A percentile compares a stretch with the other conserved stretches of the same genome.
phyloP scores from a whole-genome alignment of 1,139 yeast species.

The Taphrina deformans region DNA sequence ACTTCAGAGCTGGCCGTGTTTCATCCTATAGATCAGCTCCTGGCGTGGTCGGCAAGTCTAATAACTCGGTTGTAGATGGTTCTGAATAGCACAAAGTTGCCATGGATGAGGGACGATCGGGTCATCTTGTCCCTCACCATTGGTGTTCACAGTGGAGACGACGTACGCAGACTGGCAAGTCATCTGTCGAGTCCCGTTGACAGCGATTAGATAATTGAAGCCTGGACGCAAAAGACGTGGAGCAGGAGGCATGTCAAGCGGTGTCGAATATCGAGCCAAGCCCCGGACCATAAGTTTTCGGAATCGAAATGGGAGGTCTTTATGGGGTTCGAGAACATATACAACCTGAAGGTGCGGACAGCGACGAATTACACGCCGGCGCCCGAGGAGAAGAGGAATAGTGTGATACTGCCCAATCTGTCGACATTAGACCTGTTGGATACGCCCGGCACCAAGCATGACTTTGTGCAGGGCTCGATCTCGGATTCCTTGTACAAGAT shows the following conservation, averaged over 20 bases:
- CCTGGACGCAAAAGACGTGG: constrained; percentile 19
- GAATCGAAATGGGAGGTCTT: constrained; percentile 17
- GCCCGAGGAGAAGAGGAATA: not conserved
- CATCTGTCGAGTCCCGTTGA: not conserved
- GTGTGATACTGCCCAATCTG: constrained; percentile 10
- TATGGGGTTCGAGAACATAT: constrained; percentile 25
- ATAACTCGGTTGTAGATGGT: no score
- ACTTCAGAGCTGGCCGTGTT: no score
- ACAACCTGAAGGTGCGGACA: constrained; percentile 21
- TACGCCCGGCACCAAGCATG: constrained; percentile 22
- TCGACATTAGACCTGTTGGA: not conserved
- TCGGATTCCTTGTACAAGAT: constrained; percentile 29
- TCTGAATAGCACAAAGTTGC: constrained; percentile 28
- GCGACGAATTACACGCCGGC: constrained; percentile 13
- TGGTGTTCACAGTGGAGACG: constrained; percentile 28
- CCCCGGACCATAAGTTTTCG: constrained; percentile 16
- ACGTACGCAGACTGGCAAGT: not conserved
- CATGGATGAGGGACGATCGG: constrained; percentile 33
- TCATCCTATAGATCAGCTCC: no score
- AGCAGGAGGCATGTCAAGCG: constrained; percentile 11
- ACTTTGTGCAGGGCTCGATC: constrained; percentile 20
- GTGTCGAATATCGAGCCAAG: constrained; percentile 3
- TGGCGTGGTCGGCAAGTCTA: no score
- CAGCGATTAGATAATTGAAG: constrained; percentile 9
- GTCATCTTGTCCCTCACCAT: constrained; percentile 25